Evolutionary conservation across 78 protist species (phyloP), one percentile per base, ranked within the genome.

Genomic region (Ministeria vibrans): DNA sequence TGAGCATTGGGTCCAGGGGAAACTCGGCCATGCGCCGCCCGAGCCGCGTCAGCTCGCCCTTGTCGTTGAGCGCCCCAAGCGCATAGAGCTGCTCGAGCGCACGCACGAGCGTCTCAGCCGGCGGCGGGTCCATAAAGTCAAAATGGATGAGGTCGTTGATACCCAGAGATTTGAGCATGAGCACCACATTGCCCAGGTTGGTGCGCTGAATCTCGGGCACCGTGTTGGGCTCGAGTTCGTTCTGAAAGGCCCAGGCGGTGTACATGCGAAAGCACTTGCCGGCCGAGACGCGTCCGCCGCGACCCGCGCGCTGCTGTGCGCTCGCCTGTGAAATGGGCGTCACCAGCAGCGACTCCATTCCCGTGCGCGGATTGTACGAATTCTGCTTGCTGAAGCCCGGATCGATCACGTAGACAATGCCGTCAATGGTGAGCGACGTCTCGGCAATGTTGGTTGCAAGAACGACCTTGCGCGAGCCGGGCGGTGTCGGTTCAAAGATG

Each of bases 121-220:
- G 98, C 46, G 99, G 99, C 5, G 99, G 98, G 85, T 98, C 99
- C 98, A 98, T 87, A 41, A 96, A 98, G 59, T 96, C 99, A 81
- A 98, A 98, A 73, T 93, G 79, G 32, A 96, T 39, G 39, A 97
- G 80, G 78, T 97, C 99, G 83, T 96, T 79, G 84, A 98, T 94
- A 42, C 99, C 99, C 69, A 98, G 88, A 5, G 84, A 46, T 86
- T 93, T 98, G 44, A 97, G 72, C 41, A 95, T 5, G 30, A 97
- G 83, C 49, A 98, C 99, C 4, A 97, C 98, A 78, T 86, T 88
- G 45, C 93, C 98, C 23, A 98, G 78, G 75, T 98, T 96, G 55
- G 97, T 92, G 39, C 99, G 86, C 81, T 97, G 99, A 30, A 98
- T 98, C 72, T 98, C 99, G 30, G 99, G 99, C 36, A 95, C 46